These are phyloP conservation scores for Paraurostyla sp. DNA, from an alignment of 73 alveolate genomes.

Conservation along the genomic window DNA sequence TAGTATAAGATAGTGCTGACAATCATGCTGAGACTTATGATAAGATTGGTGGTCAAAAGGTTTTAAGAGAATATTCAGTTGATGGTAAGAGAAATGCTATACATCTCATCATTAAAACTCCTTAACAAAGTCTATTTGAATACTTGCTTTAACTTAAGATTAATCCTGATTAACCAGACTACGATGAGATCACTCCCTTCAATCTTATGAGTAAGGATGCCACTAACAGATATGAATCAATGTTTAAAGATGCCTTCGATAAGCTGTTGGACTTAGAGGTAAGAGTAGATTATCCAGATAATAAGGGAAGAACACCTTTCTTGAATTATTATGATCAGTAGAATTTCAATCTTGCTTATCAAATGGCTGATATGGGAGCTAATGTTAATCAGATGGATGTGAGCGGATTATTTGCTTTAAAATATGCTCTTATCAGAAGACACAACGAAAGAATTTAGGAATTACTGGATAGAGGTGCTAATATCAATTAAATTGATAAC, in stretches of 20 bases:
- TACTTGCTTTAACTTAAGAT: constrained; percentile 47
- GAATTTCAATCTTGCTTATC: not conserved
- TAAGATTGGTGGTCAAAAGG: constrained; percentile 23
- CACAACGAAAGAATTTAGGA: constrained; percentile 52
- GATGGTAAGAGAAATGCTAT: constrained; percentile 62
- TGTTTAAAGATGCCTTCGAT: not conserved
- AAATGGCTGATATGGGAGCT: constrained; percentile 55
- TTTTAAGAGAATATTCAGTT: constrained; percentile 58
- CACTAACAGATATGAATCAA: not conserved
- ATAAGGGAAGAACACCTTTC: constrained; percentile 44
- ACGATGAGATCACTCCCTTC: constrained; percentile 44
- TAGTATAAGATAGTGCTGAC: not conserved
- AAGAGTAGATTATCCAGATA: constrained; percentile 33
- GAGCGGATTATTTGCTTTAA: constrained; percentile 66
- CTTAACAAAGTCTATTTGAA: constrained; percentile 24
- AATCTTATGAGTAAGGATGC: constrained; percentile 8
- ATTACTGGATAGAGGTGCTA: constrained; percentile 65
- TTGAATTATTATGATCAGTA: constrained; percentile 31
- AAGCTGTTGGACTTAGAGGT: constrained; percentile 37
- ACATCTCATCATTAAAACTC: constrained; percentile 21
- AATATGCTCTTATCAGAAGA: constrained; percentile 62
- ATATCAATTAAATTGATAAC: constrained; percentile 72
- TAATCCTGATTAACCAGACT: constrained; percentile 49
- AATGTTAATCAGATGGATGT: constrained; percentile 50
- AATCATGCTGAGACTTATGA: constrained; percentile 12